phyloP scores from a whole-genome alignment of 208 protist genomes.

The Acanthamoeba rhysodes region DNA sequence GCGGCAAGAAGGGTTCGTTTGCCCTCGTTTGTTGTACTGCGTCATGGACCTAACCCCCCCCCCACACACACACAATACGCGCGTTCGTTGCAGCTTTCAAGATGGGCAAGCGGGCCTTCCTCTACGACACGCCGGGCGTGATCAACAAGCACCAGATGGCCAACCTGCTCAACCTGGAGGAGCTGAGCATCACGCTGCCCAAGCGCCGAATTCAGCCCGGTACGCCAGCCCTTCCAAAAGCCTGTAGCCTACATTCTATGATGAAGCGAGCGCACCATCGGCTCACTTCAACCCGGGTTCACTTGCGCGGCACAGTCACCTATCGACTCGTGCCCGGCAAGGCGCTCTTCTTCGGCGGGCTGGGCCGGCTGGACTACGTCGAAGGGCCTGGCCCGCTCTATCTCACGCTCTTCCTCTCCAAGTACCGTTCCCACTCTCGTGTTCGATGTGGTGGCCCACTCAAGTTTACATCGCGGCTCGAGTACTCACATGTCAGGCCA shows the following conservation, averaged over 20 bases:
- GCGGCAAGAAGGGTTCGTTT: conserved; percentile 53
- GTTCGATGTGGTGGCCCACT: neutral
- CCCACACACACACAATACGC: neutral
- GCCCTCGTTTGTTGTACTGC: neutral
- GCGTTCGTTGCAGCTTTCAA: conserved; percentile 19
- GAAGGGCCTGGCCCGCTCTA: conserved; percentile 49
- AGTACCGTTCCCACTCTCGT: neutral
- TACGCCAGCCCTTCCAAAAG: neutral
- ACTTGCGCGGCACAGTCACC: neutral
- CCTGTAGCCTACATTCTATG: neutral
- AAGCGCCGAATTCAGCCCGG: conserved; percentile 74
- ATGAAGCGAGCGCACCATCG: neutral
- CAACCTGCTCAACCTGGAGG: conserved; percentile 70
- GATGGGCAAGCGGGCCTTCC: conserved; percentile 28
- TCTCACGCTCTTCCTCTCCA: conserved; percentile 58
- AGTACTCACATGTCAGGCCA: neutral
- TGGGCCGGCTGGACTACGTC: conserved; percentile 78
- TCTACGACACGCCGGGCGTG: conserved; percentile 83
- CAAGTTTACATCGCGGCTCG: neutral
- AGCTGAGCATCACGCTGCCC: conserved; percentile 75
- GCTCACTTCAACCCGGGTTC: neutral
- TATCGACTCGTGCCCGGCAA: conserved; percentile 77
- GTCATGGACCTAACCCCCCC: neutral
- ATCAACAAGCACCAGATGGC: conserved; percentile 81
- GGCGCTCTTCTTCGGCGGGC: conserved; percentile 77